phyloP scores from a whole-genome alignment of 495 filamentous ascomycete genomes.

The Lichina pygmaea region DNA sequence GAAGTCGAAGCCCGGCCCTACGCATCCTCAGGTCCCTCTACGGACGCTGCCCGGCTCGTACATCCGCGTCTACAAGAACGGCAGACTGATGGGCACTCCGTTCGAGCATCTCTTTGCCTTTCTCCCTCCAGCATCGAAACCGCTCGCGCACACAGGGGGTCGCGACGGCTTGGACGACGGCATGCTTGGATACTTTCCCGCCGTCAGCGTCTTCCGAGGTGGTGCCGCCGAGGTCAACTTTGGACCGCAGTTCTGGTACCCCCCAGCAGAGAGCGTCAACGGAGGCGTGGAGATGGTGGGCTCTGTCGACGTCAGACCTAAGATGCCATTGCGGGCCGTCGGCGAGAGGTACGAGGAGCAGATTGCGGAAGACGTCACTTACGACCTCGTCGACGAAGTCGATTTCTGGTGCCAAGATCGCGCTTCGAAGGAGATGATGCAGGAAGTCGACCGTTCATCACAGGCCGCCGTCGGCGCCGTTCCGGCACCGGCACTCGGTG shows the following conservation, averaged over 20 bases:
- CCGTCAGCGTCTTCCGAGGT: conserved; percentile 72
- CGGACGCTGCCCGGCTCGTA: conserved; percentile 66
- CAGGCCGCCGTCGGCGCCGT: neutral
- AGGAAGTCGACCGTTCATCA: no score
- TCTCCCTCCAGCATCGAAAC: conserved; percentile 67
- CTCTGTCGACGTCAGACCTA: conserved; percentile 1
- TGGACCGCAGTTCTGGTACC: conserved; percentile 70
- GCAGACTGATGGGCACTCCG: conserved; percentile 55
- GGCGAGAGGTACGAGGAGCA: conserved; percentile 75
- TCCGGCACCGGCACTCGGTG: neutral
- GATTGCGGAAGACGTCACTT: conserved; percentile 81
- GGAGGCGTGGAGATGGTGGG: conserved; percentile 16
- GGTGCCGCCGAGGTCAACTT: conserved; percentile 84
- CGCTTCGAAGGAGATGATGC: conserved; percentile 1
- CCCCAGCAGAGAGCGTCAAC: conserved; percentile 24
- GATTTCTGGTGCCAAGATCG: conserved; percentile 50
- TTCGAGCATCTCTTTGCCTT: conserved; percentile 81
- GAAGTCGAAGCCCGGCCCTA: conserved; percentile 24
- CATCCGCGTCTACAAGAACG: conserved; percentile 84
- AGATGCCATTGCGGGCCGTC: conserved; percentile 22
- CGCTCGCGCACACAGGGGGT: conserved; percentile 42
- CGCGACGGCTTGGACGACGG: conserved; percentile 75
- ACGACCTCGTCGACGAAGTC: conserved; percentile 78
- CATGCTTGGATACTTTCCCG: conserved; percentile 82
- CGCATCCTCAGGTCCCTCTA: conserved; percentile 41